These are phyloP conservation scores for Cladosporium sp. DNA, from an alignment of 2,329 filamentous ascomycete species.

Conservation along the genomic window DNA sequence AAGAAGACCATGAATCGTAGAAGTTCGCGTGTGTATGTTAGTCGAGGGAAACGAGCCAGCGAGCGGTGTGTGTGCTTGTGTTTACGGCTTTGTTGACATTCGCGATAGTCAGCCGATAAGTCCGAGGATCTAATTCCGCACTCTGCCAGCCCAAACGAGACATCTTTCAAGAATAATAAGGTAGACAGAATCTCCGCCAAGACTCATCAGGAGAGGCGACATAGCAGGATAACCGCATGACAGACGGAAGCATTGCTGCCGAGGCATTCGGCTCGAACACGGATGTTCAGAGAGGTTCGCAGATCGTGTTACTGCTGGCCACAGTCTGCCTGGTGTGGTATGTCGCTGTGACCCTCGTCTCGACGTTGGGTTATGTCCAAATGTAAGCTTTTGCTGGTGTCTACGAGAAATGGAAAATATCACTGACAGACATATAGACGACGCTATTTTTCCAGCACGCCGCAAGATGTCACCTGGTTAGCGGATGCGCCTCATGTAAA, in stretches of 20 bases:
- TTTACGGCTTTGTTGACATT: not conserved
- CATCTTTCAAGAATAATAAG: too few species aligned
- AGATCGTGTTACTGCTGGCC: slow-evolving; percentile 24
- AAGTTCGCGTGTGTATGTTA: not conserved
- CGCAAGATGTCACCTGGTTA: slow-evolving; percentile 27
- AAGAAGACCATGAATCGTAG: not conserved
- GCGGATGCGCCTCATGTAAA: slow-evolving; percentile 72
- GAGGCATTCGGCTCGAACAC: slow-evolving; percentile 19
- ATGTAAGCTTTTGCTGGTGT: too few species aligned
- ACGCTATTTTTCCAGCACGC: slow-evolving; percentile 49
- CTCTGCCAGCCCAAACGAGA: not conserved
- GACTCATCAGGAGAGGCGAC: slow-evolving; percentile 10
- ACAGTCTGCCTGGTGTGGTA: slow-evolving; percentile 32
- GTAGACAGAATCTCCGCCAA: slow-evolving; percentile 8
- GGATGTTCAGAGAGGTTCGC: slow-evolving; percentile 15
- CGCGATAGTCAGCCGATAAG: not conserved
- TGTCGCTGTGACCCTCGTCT: slow-evolving; percentile 51
- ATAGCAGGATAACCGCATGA: slow-evolving; percentile 23
- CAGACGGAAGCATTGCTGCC: slow-evolving; percentile 17
- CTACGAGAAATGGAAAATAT: too few species aligned
- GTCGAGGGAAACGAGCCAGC: not conserved
- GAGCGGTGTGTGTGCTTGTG: not conserved
- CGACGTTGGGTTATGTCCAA: slow-evolving; percentile 55
- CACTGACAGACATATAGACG: slow-evolving; percentile 40
- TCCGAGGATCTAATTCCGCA: not conserved